Evolutionary conservation across 768 basidiomycete species (phyloP), one percentile per base, ranked within the genome.

Genomic region (Suillus lakei): DNA sequence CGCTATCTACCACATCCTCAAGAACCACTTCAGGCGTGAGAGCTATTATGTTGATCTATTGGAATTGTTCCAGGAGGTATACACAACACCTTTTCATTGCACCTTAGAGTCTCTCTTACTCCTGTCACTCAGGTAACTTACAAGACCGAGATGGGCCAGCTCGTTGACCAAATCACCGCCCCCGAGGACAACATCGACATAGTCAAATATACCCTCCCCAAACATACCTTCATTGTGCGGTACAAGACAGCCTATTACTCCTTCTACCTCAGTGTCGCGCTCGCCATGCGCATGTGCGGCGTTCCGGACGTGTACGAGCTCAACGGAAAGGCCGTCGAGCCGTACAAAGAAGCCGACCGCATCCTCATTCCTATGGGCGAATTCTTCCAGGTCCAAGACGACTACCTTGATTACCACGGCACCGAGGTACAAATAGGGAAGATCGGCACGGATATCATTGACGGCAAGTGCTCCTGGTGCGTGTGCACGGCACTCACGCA

Each of bases 211-310:
- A 95, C 93, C 4, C 83, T 97, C 30, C 82, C 8, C 72, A 96
- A 95, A 75, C 95, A 98, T 76, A 86, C 87, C 66, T 86, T 93
- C 63, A 98, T 99, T 76, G 97, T 98, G 62, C 85, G 93, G 67
- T 98, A 96, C 88, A 99, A 99, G 81, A 98, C 97, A 38, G 93
- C 97, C 0, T 97, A 87, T 81, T 99, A 99, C 80, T 98, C 95
- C 34, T 99, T 99, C 86, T 98, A 98, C 82, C 93, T 99, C 67
- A 95, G 98, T 60, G 95, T 99, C 67, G 98, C 97, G 26, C 89
- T 96, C 67, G 95, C 95, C 16, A 90, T 99, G 89, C 86, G 90
- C 77, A 82, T 95, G 77, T 86, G 84, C 70, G 81, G 82, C 56
- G 84, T 94, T 62, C 87, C 91, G 8, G 80, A 81, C 46, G 75